Base-by-base conservation (phyloP, 2,329 filamentous ascomycete species). In the Samsoniella hepiali region DNA sequence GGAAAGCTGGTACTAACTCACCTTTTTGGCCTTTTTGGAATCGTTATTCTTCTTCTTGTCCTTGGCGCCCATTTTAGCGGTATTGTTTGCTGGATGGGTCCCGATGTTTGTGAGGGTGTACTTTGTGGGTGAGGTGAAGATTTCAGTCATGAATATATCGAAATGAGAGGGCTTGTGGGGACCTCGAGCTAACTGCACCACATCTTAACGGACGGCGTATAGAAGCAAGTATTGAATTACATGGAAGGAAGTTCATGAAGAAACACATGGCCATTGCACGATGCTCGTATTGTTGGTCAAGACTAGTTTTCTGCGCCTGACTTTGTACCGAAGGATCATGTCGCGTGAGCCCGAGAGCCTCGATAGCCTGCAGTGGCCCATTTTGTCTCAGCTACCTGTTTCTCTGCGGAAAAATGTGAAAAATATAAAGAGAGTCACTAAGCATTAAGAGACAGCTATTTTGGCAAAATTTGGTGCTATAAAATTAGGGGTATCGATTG, bases 11-110 rank as follows among this genome's bases (percentile, higher is more conserved):
- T n/a, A 8, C 2, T 10, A 27, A 65, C 66, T 54, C 66, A 80
- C 81, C 70, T 81, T 76, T 71, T 81, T 82, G 45, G 81, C 79
- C 73, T 82, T 82, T 70, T 83, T 83, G 68, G 77, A 71, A 5
- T 82, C 81, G 27, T 67, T 73, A 29, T 69, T 70, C 69, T 82
- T 83, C 68, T 83, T 84, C 70, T 84, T 83, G 65, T 82, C 81
- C 67, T 83, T 84, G 32, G 77, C 81, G 10, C 63, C 63, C 63
- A 65, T 65, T 31, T 22, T 62, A 29, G 44, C 36, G 40, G 40
- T 54, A n/a, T 31, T 55, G 31, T 81, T 82, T 83, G 32, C 59
- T 64, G n/a, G 11, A 40, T 49, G 31, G 57, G 22, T 3, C 42
- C 11, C 15, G 8, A 13, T 29, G 7, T 44, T 3, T 38, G 29